Percentiles rank a stretch among this genome's conserved stretches.
These are phyloP conservation scores for Suillus placidus DNA, from an alignment of 768 basidiomycete genomes.

Conservation along the genomic window DNA sequence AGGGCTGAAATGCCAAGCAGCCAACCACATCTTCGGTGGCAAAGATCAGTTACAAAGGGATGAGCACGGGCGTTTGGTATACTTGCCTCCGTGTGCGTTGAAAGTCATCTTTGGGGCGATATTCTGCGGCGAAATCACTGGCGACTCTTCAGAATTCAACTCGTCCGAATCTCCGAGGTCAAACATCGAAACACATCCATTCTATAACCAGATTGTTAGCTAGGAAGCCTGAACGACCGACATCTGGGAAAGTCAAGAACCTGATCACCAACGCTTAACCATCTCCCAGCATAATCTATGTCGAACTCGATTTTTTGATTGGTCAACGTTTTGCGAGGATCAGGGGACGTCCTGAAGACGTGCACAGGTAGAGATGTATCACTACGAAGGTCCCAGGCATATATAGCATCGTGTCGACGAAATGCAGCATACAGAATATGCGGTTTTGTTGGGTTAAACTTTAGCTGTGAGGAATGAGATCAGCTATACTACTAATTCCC, in stretches of 20 bases:
- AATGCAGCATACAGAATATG: conserved; percentile 81
- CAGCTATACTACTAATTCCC: background rate
- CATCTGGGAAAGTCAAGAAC: conserved; percentile 34
- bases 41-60: background rate
- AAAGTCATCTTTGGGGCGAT: conserved; percentile 41
- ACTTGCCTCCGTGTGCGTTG: conserved; percentile 60
- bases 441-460: conserved; percentile 75
- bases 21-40: conserved; percentile 65
- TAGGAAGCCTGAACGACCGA: background rate
- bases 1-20: conserved; percentile 73
- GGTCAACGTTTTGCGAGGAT: conserved; percentile 35
- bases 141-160: background rate
- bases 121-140: conserved; percentile 17
- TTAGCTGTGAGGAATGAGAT: conserved; percentile 48
- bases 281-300: conserved; percentile 66
- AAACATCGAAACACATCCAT: conserved; percentile 63
- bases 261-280: conserved; percentile 68
- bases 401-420: conserved; percentile 59
- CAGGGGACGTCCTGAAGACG: conserved; percentile 28
- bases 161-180: conserved; percentile 39
- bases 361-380: conserved; percentile 48
- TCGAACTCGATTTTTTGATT: conserved; percentile 86
- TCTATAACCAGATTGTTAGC: conserved; percentile 37
- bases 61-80: no score
- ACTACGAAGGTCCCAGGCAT: conserved; percentile 79